phyloP scores from a whole-genome alignment of 1,284 basidiomycete species.

The Fomitopsis schrenkii region DNA sequence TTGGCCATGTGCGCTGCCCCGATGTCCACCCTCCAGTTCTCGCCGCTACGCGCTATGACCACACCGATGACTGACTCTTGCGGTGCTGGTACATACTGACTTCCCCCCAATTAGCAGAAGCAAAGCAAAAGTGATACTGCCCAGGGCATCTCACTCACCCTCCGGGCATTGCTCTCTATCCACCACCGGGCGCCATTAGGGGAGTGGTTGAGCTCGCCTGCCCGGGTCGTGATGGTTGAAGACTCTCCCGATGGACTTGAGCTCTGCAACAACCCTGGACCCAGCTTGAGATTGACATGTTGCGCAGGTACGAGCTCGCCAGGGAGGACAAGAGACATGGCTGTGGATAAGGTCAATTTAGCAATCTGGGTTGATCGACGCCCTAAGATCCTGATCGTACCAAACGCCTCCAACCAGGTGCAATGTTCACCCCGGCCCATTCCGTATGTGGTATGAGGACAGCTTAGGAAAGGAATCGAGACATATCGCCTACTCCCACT shows the following conservation, averaged over 20 bases:
- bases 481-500: neutral
- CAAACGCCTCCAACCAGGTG: neutral
- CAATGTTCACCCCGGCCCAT: neutral
- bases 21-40: conserved; percentile 82
- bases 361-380: neutral
- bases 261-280: conserved; percentile 65
- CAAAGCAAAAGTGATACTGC: neutral
- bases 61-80: conserved; percentile 80
- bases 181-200: conserved; percentile 72
- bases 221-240: conserved; percentile 59
- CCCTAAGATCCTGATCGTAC: neutral
- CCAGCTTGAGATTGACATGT: conserved; percentile 75
- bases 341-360: neutral
- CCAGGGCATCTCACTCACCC: conserved; percentile 41
- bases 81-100: conserved; percentile 80
- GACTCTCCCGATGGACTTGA: conserved; percentile 27
- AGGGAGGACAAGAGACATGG: conserved; percentile 60
- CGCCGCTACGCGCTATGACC: conserved; percentile 66
- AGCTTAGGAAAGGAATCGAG: neutral
- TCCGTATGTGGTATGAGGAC: neutral
- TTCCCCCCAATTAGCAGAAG: conserved; percentile 6
- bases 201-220: conserved; percentile 65
- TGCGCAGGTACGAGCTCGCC: conserved; percentile 65
- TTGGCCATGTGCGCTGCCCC: conserved; percentile 74
- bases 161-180: conserved; percentile 74